Percentiles rank a stretch among this genome's conserved stretches.
These are phyloP conservation scores for Trichoderma reesei DNA, from an alignment of 495 filamentous ascomycete species.

Conservation along the genomic window DNA sequence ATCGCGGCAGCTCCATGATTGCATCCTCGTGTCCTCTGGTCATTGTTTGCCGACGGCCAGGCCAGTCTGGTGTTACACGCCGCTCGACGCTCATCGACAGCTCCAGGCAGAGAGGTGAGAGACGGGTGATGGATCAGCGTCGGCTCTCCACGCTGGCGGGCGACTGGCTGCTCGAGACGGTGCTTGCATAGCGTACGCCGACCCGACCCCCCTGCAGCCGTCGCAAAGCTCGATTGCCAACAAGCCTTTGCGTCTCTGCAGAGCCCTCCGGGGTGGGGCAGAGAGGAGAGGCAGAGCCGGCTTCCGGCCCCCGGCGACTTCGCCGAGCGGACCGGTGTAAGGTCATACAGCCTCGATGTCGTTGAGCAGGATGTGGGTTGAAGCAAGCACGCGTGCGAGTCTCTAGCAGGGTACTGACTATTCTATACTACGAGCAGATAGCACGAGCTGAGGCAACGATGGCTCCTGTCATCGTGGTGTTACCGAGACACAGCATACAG, in stretches of 20 bases:
- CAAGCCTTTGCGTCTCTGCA: not conserved
- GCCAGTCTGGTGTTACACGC: not conserved
- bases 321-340: not conserved
- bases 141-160: not conserved
- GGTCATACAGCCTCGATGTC: not conserved
- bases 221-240: not conserved
- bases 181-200: not conserved
- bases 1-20: not conserved
- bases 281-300: not conserved
- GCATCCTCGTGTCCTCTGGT: not conserved
- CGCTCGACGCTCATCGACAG: not conserved
- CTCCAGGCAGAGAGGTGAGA: not conserved
- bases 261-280: conserved; percentile 1
- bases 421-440: no score
- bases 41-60: not conserved
- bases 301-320: conserved; percentile 4
- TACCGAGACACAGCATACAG: no score
- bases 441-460: no score
- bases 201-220: conserved; percentile 5
- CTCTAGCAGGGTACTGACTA: not conserved
- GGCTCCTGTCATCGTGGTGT: no score
- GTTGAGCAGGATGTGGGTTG: not conserved
- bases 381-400: not conserved
- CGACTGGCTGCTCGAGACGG: not conserved
- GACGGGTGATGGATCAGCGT: not conserved